These are phyloP conservation scores for Zangia roseola DNA, from an alignment of 768 basidiomycete species.

Conservation along the genomic window DNA sequence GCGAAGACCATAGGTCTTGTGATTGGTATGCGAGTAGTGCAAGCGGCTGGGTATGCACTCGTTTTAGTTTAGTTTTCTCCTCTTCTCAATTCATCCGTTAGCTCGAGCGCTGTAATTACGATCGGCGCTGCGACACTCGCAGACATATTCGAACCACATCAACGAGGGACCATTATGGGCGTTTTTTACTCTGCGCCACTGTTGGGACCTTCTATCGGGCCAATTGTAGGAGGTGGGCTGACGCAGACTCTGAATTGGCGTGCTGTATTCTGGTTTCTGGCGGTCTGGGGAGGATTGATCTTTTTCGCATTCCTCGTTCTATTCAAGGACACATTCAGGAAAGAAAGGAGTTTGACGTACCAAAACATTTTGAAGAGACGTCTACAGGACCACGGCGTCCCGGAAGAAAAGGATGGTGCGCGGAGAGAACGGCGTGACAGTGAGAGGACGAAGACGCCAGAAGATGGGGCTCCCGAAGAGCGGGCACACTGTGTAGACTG, in stretches of 20 bases:
- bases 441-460: constrained; percentile 13
- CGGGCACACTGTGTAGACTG: constrained; percentile 22
- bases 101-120: constrained; percentile 63
- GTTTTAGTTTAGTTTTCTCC: neutral
- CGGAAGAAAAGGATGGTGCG: constrained; percentile 11
- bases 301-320: constrained; percentile 57
- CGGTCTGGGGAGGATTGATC: constrained; percentile 56
- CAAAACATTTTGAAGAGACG: constrained; percentile 59
- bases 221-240: constrained; percentile 68
- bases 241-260: constrained; percentile 75
- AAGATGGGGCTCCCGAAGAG: neutral
- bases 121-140: constrained; percentile 73
- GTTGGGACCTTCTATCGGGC: constrained; percentile 66
- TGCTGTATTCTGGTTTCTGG: constrained; percentile 81
- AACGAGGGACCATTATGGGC: constrained; percentile 79
- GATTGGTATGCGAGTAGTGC: constrained; percentile 66
- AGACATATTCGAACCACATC: constrained; percentile 73
- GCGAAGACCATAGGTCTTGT: constrained; percentile 55
- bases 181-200: constrained; percentile 80
- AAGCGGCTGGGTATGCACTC: constrained; percentile 54
- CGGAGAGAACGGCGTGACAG: constrained; percentile 9
- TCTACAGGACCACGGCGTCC: constrained; percentile 24
- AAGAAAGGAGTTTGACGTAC: constrained; percentile 79
- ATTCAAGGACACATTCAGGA: constrained; percentile 82
- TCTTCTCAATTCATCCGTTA: constrained; percentile 19